phyloP scores from a whole-genome alignment of 1,284 basidiomycete genomes.

The Thecaphora frezii region DNA sequence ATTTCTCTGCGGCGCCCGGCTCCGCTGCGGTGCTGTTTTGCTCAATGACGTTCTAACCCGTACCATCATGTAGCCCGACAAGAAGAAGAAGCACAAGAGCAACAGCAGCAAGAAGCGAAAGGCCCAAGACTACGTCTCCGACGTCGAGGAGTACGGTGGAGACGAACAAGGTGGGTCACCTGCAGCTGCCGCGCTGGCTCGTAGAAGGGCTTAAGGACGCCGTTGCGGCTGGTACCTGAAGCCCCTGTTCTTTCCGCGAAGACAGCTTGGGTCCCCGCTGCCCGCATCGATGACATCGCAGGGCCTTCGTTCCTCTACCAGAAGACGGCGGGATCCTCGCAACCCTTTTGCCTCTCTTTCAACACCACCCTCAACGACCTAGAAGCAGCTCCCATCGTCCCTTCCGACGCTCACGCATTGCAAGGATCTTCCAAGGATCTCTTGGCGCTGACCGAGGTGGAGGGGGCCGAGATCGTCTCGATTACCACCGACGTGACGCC shows the following conservation, averaged over 20 bases:
- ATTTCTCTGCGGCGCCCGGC: too few relatives aligned
- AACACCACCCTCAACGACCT: slow-evolving; percentile 29
- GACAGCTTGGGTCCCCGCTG: slow-evolving; percentile 34
- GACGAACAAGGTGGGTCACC: slow-evolving; percentile 28
- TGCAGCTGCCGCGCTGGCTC: too few relatives aligned
- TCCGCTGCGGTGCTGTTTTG: background rate
- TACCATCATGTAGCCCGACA: slow-evolving; percentile 3
- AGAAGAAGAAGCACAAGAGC: slow-evolving; percentile 22
- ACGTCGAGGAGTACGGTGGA: slow-evolving; percentile 41
- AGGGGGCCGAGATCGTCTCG: slow-evolving; percentile 24
- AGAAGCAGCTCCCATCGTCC: slow-evolving; percentile 12
- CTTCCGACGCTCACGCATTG: slow-evolving; percentile 5
- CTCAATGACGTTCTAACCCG: background rate
- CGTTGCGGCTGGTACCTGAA: too few relatives aligned
- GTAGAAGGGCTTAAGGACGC: too few relatives aligned
- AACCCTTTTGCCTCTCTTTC: slow-evolving; percentile 15
- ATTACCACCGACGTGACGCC: slow-evolving; percentile 14
- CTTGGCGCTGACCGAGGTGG: slow-evolving; percentile 15
- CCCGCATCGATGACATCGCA: slow-evolving; percentile 20
- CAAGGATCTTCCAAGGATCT: slow-evolving; percentile 1
- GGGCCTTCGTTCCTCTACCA: slow-evolving; percentile 39
- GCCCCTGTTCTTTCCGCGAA: too few relatives aligned
- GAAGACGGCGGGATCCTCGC: background rate
- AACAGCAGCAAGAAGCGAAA: slow-evolving; percentile 9
- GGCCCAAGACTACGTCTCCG: slow-evolving; percentile 13